Percentiles rank a stretch among this genome's conserved stretches.
phyloP scores from a whole-genome alignment of 176 grass and related monocot species.

The Dendrocalamus sinicus region DNA sequence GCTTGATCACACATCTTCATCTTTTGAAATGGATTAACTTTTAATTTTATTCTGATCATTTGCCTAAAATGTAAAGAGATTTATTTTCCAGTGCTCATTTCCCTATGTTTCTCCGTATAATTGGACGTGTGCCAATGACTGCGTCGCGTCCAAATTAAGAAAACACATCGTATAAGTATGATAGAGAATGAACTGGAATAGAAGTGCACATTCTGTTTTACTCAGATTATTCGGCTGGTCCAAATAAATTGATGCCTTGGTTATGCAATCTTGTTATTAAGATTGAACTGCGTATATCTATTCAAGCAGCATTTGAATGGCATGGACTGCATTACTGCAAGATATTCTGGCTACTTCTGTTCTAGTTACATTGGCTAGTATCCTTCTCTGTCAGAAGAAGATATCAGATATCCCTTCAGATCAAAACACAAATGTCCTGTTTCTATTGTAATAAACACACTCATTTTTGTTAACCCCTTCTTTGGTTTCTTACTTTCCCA shows the following conservation, averaged over 20 bases:
- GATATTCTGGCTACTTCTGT: constrained; percentile 23
- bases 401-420: neutral
- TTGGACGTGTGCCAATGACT: neutral
- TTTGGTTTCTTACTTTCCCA: constrained; percentile 2
- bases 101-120: neutral
- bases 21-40: neutral
- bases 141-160: neutral
- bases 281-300: neutral
- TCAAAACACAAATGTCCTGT: neutral
- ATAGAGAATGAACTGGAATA: constrained; percentile 15
- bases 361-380: constrained; percentile 27
- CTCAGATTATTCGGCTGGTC: constrained; percentile 15
- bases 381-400: constrained; percentile 4
- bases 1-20: neutral
- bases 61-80: neutral
- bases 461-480: constrained; percentile 18
- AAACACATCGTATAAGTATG: neutral
- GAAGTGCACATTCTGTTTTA: neutral
- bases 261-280: constrained; percentile 10
- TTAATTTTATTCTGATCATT: neutral
- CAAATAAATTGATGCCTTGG: neutral
- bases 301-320: constrained; percentile 12
- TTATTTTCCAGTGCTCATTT: neutral
- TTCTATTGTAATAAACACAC: constrained; percentile 15
- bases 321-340: constrained; percentile 17